Base-by-base conservation (phyloP, 352 stramenopile genomes). In the Globisporangium orthogonon region DNA sequence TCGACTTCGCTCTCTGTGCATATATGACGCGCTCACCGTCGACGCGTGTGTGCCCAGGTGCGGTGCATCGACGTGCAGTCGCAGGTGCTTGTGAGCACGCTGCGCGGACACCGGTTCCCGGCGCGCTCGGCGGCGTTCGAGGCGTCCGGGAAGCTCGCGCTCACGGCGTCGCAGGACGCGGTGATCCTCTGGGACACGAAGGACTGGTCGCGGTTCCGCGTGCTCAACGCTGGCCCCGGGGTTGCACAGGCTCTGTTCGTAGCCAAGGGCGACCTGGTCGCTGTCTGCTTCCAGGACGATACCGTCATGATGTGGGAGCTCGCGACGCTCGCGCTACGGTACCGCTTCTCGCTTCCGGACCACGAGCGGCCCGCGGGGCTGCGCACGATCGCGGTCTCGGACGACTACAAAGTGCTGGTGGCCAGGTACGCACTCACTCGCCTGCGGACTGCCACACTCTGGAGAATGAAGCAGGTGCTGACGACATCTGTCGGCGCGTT, bases 241-340 rank as follows among this genome's bases (percentile, higher is more conserved):
- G 79, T 91, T 17, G 74, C 87, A 46, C 65, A 79, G 39, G 79
- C 79, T 1, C 71, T 61, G n/a, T 92, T 92, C 46, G 76, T 90
- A 28, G 15, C 66, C 0, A 58, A 61, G 52, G 78, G 74, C 18
- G 66, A 91, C 13, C 66, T 94, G 11, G 83, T 94, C 28, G 82
- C 80, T 1, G 82, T 92, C 2, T 92, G 74, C 52, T 94, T 92
- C 57, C 75, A 89, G 39, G 85, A 94, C 49, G 74, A 89, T 53
- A 85, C 80, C 11, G 86, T 92, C 58, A 87, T 94, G 77, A 91
- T 94, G 80, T 92, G 82, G 85, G 80, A 91, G 53, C 69, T 92
- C 4, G 80, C 86, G 48, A 73, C 80, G 11, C 71, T 91, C 0
- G 76, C 80, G 13, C 50, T 94, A n/a, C 75, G 72, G 13, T 91